Conservation (phyloP, 2,329 filamentous ascomycete genomes). For the Mycosphaerella sp. region DNA sequence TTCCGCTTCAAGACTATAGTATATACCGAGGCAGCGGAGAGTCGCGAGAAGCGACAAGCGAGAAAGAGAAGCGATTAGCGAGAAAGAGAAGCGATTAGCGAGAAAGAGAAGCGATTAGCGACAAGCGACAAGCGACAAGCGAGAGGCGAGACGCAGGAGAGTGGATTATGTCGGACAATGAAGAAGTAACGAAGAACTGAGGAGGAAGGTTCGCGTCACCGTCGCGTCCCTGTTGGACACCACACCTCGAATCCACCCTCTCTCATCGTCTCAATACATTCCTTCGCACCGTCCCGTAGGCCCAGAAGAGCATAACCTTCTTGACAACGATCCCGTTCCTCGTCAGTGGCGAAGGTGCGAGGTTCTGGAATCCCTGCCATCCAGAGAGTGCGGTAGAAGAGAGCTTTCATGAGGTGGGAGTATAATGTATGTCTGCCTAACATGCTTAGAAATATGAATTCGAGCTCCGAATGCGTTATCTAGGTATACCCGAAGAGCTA, state of each 20-base stretch:
- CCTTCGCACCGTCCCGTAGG: slow-evolving; percentile 38
- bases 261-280: slow-evolving; percentile 42
- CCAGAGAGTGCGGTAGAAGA: slow-evolving; percentile 48
- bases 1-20: slow-evolving; percentile 36
- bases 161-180: too few relatives aligned
- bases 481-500: slow-evolving; percentile 44
- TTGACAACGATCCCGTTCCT: slow-evolving; percentile 39
- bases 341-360: slow-evolving; percentile 39
- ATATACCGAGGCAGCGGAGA: slow-evolving; percentile 22
- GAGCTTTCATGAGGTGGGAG: slow-evolving; percentile 38
- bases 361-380: slow-evolving; percentile 43
- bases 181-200: too few relatives aligned
- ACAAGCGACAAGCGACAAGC: too few relatives aligned
- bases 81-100: too few relatives aligned
- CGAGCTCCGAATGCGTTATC: slow-evolving; percentile 45
- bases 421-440: slow-evolving; percentile 42
- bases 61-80: too few relatives aligned
- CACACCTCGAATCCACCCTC: slow-evolving; percentile 48
- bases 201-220: too few relatives aligned
- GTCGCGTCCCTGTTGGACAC: too few relatives aligned
- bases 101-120: too few relatives aligned
- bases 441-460: slow-evolving; percentile 47
- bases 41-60: too few relatives aligned
- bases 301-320: slow-evolving; percentile 34
- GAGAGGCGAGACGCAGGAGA: too few relatives aligned